A percentile compares a stretch with the other conserved stretches of the same genome.
phyloP scores from a whole-genome alignment of 768 basidiomycete species.

The Peribolospora kevripleyi region DNA sequence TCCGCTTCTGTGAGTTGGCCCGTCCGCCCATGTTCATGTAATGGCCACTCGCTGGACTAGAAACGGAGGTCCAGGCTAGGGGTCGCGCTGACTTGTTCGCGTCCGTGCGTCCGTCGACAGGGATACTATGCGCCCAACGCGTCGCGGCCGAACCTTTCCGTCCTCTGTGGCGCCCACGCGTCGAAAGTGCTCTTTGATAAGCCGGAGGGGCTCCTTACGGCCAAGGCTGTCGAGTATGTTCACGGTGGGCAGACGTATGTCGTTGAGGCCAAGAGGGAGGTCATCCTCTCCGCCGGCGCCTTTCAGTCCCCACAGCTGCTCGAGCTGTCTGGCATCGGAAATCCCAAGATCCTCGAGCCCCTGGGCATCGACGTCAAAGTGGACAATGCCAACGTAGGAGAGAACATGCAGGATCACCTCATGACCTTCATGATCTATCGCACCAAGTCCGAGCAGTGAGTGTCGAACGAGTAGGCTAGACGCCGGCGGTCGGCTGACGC shows the following conservation, averaged over 20 bases:
- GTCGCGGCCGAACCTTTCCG: slow-evolving; percentile 18
- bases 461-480: no score
- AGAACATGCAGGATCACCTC: slow-evolving; percentile 22
- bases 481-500: no score
- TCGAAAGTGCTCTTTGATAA: slow-evolving; percentile 3
- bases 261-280: slow-evolving; percentile 6
- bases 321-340: slow-evolving; percentile 9
- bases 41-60: background rate
- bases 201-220: background rate
- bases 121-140: slow-evolving; percentile 9
- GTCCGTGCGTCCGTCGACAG: background rate
- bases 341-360: slow-evolving; percentile 4
- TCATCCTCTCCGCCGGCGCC: slow-evolving; percentile 12
- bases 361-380: slow-evolving; percentile 9
- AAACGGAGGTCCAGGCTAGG: no score
- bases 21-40: background rate
- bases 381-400: slow-evolving; percentile 25
- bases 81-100: no score
- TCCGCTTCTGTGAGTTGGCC: background rate
- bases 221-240: background rate
- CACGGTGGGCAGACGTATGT: background rate
- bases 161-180: slow-evolving; percentile 21
- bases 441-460: no score
- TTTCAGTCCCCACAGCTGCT: slow-evolving; percentile 10
- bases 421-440: no score